phyloP scores from a whole-genome alignment of 1,139 yeast species.

The Pichia sp. region DNA sequence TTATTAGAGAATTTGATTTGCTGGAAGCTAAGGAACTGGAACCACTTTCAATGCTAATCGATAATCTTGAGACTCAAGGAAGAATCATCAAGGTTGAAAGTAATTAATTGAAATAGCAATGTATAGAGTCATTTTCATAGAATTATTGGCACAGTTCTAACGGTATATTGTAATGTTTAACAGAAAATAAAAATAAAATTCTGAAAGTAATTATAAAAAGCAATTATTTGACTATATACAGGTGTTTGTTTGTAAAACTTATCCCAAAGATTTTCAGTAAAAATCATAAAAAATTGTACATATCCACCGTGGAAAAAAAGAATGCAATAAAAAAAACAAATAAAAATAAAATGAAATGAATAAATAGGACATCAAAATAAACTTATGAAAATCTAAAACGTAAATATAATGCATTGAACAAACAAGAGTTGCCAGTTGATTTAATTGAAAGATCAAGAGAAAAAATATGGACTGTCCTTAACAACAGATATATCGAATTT shows the following conservation, averaged over 20 bases:
- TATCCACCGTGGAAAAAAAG: slow-evolving; percentile 2
- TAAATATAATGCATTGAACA: background rate
- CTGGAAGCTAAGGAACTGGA: slow-evolving; percentile 72
- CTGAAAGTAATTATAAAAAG: background rate
- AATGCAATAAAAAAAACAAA: background rate
- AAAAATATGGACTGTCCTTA: slow-evolving; percentile 73
- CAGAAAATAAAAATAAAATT: background rate
- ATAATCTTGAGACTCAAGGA: slow-evolving; percentile 77
- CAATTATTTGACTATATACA: slow-evolving; percentile 7
- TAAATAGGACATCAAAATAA: background rate
- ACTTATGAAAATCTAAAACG: background rate
- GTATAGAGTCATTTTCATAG: background rate
- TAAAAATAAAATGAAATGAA: background rate
- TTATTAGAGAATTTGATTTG: slow-evolving; percentile 75
- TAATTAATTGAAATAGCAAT: background rate
- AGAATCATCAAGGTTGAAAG: slow-evolving; percentile 42
- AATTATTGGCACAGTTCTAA: background rate
- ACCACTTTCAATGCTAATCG: slow-evolving; percentile 73
- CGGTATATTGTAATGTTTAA: no score
- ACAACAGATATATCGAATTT: slow-evolving; percentile 74
- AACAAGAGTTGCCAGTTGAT: background rate
- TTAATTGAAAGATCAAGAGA: slow-evolving; percentile 32
- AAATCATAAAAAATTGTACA: background rate
- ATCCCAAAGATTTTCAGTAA: slow-evolving; percentile 6
- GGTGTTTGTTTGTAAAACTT: slow-evolving; percentile 1